Conservation (phyloP, 805 yeast genomes). For the Wickerhamiella parazyma region DNA sequence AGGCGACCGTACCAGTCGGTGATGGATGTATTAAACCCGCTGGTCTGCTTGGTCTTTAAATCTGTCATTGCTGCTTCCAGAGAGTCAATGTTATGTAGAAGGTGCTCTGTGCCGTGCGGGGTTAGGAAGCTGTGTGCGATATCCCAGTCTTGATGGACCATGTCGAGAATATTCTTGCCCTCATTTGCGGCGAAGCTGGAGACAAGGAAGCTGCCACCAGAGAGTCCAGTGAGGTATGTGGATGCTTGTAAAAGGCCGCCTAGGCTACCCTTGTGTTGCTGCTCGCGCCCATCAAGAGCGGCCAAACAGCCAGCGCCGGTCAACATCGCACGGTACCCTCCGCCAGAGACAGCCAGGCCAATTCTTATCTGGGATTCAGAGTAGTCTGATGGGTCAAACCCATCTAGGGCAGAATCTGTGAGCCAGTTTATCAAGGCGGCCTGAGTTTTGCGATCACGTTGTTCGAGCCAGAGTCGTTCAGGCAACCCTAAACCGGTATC, state of each 20-base stretch:
- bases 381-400: constrained; percentile 1
- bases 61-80: background rate
- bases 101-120: background rate
- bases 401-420: background rate
- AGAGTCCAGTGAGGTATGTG: constrained; percentile 45
- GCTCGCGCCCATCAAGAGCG: constrained; percentile 4
- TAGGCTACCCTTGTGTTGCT: constrained; percentile 13
- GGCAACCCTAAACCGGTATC: background rate
- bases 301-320: constrained; percentile 7
- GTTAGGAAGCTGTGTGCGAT: background rate
- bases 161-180: background rate
- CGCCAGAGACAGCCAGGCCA: constrained; percentile 8
- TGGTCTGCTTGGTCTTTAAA: constrained; percentile 29
- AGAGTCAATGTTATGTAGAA: background rate
- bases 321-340: constrained; percentile 9
- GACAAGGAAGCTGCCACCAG: constrained; percentile 61
- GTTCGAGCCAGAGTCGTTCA: background rate
- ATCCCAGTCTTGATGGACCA: background rate
- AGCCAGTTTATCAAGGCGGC: background rate
- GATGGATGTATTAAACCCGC: constrained; percentile 47
- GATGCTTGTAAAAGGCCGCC: constrained; percentile 41
- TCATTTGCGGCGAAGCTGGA: constrained; percentile 29
- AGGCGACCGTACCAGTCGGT: constrained; percentile 68
- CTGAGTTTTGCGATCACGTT: background rate
- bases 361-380: background rate